Evolutionary conservation across 2,329 filamentous ascomycete genomes (phyloP).

Genomic region (Podosphaera leucotricha): DNA sequence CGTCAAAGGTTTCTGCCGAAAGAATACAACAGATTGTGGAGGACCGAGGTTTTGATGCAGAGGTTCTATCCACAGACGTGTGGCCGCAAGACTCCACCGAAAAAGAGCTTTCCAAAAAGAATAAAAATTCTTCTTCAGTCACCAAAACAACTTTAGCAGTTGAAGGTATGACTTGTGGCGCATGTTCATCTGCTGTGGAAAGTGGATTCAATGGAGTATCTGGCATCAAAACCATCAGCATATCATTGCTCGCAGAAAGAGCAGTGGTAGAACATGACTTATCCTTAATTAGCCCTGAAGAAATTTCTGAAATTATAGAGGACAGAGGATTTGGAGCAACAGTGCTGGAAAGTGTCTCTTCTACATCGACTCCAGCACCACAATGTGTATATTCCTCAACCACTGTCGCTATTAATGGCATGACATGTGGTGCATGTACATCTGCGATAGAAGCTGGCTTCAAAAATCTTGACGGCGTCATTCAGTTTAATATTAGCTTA

Average conservation of each 20-base stretch:
- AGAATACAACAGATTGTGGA: conserved; percentile 69
- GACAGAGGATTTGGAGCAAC: conserved; percentile 62
- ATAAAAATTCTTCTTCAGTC: conserved; percentile 14
- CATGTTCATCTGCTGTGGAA: conserved; percentile 70
- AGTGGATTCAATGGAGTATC: conserved; percentile 51
- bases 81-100: conserved; percentile 25
- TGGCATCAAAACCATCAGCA: conserved; percentile 54
- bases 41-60: conserved; percentile 75
- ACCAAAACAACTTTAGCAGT: conserved; percentile 56
- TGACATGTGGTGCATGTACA: conserved; percentile 95
- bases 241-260: conserved; percentile 64
- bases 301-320: conserved; percentile 34
- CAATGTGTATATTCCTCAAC: conserved; percentile 23
- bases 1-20: conserved; percentile 46
- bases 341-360: conserved; percentile 45
- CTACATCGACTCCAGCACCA: conserved; percentile 16
- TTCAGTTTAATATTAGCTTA: conserved; percentile 86
- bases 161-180: conserved; percentile 78
- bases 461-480: conserved; percentile 47
- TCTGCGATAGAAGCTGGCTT: conserved; percentile 75
- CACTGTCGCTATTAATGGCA: conserved; percentile 76
- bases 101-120: conserved; percentile 16
- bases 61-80: conserved; percentile 63
- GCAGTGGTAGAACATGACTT: conserved; percentile 67
- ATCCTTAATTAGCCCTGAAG: conserved; percentile 24